Conservation (phyloP, 2,329 filamentous ascomycete species). For the Alternaria sp. region DNA sequence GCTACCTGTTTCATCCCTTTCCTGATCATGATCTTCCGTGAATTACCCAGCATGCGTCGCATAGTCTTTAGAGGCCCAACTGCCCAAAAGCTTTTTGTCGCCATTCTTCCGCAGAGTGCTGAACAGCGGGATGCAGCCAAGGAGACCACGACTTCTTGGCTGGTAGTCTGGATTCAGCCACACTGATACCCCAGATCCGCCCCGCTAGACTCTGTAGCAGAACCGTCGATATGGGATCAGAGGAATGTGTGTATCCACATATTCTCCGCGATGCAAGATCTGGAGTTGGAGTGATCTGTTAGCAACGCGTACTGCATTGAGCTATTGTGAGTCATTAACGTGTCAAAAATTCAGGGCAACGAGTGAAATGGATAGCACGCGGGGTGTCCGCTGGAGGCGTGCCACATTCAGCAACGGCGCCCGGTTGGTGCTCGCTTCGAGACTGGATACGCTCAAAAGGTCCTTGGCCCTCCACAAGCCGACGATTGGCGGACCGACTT, state of each 20-base stretch:
- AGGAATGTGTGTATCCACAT: conserved; percentile 7
- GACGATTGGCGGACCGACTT: conserved; percentile 30
- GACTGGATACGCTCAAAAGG: conserved; percentile 18
- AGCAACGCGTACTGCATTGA: background rate
- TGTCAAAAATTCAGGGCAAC: background rate
- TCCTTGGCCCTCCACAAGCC: conserved; percentile 29
- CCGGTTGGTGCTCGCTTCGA: conserved; percentile 20
- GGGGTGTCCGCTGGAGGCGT: conserved; percentile 8
- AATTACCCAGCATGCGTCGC: background rate
- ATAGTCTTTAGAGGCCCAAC: conserved; percentile 1
- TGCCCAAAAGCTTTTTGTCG: background rate
- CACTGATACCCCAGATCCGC: conserved; percentile 35
- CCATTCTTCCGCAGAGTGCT: conserved; percentile 18
- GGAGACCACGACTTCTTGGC: conserved; percentile 38
- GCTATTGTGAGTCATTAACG: background rate
- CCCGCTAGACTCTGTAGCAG: conserved; percentile 11
- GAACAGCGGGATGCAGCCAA: conserved; percentile 37
- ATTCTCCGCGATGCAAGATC: background rate
- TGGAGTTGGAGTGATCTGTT: background rate
- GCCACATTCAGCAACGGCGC: conserved; percentile 18
- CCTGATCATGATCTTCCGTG: conserved; percentile 2
- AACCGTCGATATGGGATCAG: conserved; percentile 8
- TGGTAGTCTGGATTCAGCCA: conserved; percentile 47
- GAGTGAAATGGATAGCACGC: background rate
- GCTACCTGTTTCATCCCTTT: conserved; percentile 10